Conservation (phyloP, 2,329 filamentous ascomycete genomes). For the Xylaria sp. region DNA sequence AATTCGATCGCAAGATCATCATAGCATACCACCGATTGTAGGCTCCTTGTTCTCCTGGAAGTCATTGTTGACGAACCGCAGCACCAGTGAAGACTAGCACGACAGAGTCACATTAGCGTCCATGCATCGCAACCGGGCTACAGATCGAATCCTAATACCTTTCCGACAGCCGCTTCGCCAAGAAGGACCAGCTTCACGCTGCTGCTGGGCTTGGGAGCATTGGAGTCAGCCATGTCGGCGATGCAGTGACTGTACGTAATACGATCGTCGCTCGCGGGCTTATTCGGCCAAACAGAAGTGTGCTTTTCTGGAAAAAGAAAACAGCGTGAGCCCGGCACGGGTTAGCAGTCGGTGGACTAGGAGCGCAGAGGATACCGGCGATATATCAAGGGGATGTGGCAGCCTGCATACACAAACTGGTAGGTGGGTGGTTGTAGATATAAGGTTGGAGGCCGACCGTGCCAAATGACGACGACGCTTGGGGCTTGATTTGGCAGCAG, state of each 20-base stretch:
- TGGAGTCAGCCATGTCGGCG: slow-evolving; percentile 63
- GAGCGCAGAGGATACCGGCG: slow-evolving; percentile 3
- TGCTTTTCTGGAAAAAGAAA: not conserved
- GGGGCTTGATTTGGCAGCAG: not conserved
- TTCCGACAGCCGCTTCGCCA: slow-evolving; percentile 95
- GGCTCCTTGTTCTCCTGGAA: slow-evolving; percentile 99
- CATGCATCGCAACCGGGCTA: not conserved
- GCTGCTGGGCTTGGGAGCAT: slow-evolving; percentile 89
- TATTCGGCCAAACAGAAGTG: not conserved
- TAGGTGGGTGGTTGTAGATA: not conserved
- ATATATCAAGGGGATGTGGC: slow-evolving; percentile 7
- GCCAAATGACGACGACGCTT: slow-evolving; percentile 20
- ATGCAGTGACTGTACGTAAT: slow-evolving; percentile 1
- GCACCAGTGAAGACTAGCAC: slow-evolving; percentile 82
- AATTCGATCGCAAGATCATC: slow-evolving; percentile 15
- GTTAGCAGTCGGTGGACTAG: slow-evolving; percentile 1
- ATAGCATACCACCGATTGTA: slow-evolving; percentile 80
- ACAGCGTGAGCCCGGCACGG: not conserved
- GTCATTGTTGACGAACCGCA: slow-evolving; percentile 99
- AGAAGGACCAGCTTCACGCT: slow-evolving; percentile 99
- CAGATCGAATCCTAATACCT: slow-evolving; percentile 52
- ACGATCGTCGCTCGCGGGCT: not conserved
- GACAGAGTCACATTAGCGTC: slow-evolving; percentile 8
- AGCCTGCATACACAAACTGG: slow-evolving; percentile 4
- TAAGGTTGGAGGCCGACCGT: slow-evolving; percentile 4